Evolutionary conservation across 768 basidiomycete genomes (phyloP), one percentile per base, ranked within the genome.

Genomic region (Ramaria rubella): DNA sequence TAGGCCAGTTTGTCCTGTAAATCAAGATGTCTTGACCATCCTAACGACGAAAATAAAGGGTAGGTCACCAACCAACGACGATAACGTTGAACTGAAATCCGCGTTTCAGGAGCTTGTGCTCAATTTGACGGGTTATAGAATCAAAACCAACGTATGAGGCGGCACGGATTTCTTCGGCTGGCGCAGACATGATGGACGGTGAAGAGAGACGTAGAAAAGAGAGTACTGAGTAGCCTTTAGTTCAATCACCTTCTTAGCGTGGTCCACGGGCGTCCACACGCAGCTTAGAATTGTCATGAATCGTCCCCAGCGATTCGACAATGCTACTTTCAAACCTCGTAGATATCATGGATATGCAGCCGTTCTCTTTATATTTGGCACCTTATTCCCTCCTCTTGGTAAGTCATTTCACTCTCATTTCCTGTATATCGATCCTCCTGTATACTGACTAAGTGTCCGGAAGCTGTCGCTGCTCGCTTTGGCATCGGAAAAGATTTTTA

Each of bases 21-120:
- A 58, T 11, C 24, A 31, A 46, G 24, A 42, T 23, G 34, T 6
- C 30, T 29, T 49, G 38, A 5, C 48, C 42, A 46, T n/a, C 15
- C 34, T 52, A 29, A 52, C 33, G 12, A 38, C 6, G 52, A 52
- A 58, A 52, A 55, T 49, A 59, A 11, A 48, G 46, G 38, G 36
- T 44, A 45, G 57, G 40, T 48, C 51, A 81, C 87, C 65, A 63
- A 94, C 94, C 95, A 64, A 87, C 95, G 60, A 92, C 88, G 68
- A 98, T 97, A 59, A 96, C 89, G 68, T 97, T 98, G 83, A 98
- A 98, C 78, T 97, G 92, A 80, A 98, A 98, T 59, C 95, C 95
- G 61, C 95, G 85, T 77, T 97, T 97, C 76, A 98, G 82, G 62
- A 97, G 87, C 81, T 97, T 97, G 81, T 94, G 90, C 79, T 99